These are phyloP conservation scores for Ilyonectria destructans DNA, from an alignment of 2,329 filamentous ascomycete genomes.

Conservation along the genomic window DNA sequence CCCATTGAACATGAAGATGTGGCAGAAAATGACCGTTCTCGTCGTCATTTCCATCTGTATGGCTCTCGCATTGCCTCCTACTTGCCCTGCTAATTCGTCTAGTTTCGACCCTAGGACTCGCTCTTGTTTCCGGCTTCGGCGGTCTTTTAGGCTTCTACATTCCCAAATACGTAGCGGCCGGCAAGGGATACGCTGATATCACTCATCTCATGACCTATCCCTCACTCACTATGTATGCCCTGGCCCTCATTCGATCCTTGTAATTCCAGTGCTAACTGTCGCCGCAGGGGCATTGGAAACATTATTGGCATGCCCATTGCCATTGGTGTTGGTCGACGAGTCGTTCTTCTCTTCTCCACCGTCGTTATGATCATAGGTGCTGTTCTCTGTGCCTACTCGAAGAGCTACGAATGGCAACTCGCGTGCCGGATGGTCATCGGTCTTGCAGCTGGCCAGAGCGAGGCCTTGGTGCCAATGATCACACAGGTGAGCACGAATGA, in stretches of 20 bases:
- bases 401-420: conserved; percentile 45
- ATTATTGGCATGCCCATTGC: conserved; percentile 44
- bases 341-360: conserved; percentile 42
- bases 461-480: conserved; percentile 34
- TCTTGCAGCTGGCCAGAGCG: conserved; percentile 41
- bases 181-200: conserved; percentile 34
- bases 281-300: conserved; percentile 40
- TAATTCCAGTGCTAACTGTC: neutral
- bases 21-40: conserved; percentile 41
- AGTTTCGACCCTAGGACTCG: conserved; percentile 34
- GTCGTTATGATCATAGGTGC: conserved; percentile 42
- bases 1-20: conserved; percentile 45
- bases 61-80: neutral
- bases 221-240: conserved; percentile 30
- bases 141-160: conserved; percentile 37
- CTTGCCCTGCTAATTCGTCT: neutral
- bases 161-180: conserved; percentile 25
- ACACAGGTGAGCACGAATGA: conserved; percentile 21
- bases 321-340: conserved; percentile 42
- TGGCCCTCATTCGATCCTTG: neutral
- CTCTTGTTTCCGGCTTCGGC: conserved; percentile 32
- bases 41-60: conserved; percentile 41
- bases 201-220: conserved; percentile 37
- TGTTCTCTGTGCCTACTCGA: conserved; percentile 36
- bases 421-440: conserved; percentile 37